Evolutionary conservation across 2,329 filamentous ascomycete genomes (phyloP).

Genomic region (Pezicula radicicola): DNA sequence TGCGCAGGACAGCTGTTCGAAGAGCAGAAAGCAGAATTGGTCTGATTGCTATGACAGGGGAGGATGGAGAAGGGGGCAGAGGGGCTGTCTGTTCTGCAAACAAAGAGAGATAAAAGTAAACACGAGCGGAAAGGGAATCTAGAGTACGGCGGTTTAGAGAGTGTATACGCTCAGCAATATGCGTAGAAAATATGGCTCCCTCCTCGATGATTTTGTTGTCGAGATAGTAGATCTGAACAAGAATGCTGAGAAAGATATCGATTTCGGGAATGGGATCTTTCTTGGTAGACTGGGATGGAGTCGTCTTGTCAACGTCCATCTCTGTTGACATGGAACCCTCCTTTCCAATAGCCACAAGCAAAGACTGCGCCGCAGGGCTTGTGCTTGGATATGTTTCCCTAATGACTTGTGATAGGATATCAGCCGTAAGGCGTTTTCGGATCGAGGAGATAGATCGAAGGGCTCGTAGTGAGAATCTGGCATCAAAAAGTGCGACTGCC

Average conservation of each 20-base stretch:
- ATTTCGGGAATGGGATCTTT: constrained; percentile 74
- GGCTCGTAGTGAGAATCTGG: constrained; percentile 90
- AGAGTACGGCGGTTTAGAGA: constrained; percentile 88
- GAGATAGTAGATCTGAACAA: constrained; percentile 83
- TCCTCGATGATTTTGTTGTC: constrained; percentile 79
- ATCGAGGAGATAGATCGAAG: constrained; percentile 93
- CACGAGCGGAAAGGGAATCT: constrained; percentile 89
- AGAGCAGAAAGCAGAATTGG: constrained; percentile 84
- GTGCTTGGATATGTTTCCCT: constrained; percentile 71
- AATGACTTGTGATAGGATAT: constrained; percentile 78
- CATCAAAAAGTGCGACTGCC: constrained; percentile 89
- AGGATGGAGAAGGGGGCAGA: constrained; percentile 83
- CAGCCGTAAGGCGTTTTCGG: constrained; percentile 82
- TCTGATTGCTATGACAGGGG: constrained; percentile 81
- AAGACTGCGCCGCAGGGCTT: constrained; percentile 60
- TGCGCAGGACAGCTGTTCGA: constrained; percentile 91
- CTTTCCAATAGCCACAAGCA: constrained; percentile 69
- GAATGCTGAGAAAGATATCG: constrained; percentile 83
- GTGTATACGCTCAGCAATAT: constrained; percentile 81
- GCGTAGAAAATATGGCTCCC: constrained; percentile 80
- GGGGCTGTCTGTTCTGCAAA: constrained; percentile 91
- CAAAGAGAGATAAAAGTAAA: constrained; percentile 96
- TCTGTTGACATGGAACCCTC: constrained; percentile 60
- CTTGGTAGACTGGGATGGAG: constrained; percentile 56
- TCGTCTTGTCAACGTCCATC: constrained; percentile 73